Conservation (phyloP, 371 early-diverging fungal species). For the Circinella minor region DNA sequence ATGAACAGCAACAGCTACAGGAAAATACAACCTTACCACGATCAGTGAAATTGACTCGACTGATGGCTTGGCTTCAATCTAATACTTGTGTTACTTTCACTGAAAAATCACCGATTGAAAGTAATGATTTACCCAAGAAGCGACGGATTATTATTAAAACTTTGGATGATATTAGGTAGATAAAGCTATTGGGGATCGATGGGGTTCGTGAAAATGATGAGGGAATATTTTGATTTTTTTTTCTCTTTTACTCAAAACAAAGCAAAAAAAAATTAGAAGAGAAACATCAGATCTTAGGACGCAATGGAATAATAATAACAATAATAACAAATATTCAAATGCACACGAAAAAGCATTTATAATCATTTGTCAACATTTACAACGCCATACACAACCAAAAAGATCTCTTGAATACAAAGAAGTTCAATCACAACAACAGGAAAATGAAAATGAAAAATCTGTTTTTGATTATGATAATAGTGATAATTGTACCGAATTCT, state of each 20-base stretch:
- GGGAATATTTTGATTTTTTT: too few species aligned
- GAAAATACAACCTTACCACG: not conserved
- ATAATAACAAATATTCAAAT: not conserved
- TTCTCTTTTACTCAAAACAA: not conserved
- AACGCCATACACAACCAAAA: not conserved
- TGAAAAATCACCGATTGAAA: not conserved
- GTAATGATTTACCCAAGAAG: not conserved
- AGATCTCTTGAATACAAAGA: constrained; percentile 12
- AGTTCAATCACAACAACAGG: not conserved
- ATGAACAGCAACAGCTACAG: not conserved
- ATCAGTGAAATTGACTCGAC: not conserved
- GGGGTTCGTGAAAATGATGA: too few species aligned
- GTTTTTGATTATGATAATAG: too few species aligned
- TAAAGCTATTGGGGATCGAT: too few species aligned
- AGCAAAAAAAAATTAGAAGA: not conserved
- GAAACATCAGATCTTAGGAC: not conserved
- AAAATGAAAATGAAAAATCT: not conserved
- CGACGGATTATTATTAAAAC: not conserved
- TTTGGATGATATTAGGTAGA: not conserved
- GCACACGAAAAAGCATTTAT: constrained; percentile 24
- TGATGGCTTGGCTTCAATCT: not conserved
- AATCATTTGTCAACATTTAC: constrained; percentile 18
- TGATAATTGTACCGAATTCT: not conserved
- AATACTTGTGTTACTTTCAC: not conserved
- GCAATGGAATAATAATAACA: not conserved